phyloP scores from a whole-genome alignment of 306 rosid genomes.

The Pachyrhizus erosus region DNA sequence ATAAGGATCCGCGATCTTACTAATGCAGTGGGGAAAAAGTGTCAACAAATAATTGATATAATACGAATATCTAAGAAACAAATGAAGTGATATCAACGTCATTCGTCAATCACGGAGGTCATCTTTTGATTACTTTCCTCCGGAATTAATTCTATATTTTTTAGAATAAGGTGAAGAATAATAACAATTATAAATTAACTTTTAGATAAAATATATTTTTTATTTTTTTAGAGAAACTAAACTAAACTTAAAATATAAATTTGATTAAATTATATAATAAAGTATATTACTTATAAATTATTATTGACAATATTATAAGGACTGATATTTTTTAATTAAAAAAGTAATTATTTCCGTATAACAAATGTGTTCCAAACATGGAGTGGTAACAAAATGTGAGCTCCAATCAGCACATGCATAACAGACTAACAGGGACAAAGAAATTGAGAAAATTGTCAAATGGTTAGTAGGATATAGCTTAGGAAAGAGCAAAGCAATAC shows the following conservation, averaged over 20 bases:
- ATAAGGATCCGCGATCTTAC: neutral
- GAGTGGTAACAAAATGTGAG: constrained; percentile 10
- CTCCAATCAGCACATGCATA: neutral
- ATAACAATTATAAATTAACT: no score
- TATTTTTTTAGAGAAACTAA: no score
- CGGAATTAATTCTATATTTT: neutral
- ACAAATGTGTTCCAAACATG: no score
- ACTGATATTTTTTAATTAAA: no score
- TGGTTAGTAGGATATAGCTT: neutral
- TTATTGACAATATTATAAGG: no score
- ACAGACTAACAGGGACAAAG: neutral
- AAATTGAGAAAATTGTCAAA: neutral
- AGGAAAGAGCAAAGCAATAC: constrained; percentile 26
- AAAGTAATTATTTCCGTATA: no score
- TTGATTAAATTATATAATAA: no score
- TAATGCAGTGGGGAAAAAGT: neutral
- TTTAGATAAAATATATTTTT: no score
- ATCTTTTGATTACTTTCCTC: neutral
- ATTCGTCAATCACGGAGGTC: neutral
- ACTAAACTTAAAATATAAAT: no score
- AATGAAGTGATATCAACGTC: neutral
- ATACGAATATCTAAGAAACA: neutral
- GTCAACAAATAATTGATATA: neutral
- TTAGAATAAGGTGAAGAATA: neutral
- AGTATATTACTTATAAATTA: no score